A percentile compares a stretch with the other conserved stretches of the same genome.
phyloP scores from a whole-genome alignment of 2,329 filamentous ascomycete species.

The Thermomyces lanuginosus region DNA sequence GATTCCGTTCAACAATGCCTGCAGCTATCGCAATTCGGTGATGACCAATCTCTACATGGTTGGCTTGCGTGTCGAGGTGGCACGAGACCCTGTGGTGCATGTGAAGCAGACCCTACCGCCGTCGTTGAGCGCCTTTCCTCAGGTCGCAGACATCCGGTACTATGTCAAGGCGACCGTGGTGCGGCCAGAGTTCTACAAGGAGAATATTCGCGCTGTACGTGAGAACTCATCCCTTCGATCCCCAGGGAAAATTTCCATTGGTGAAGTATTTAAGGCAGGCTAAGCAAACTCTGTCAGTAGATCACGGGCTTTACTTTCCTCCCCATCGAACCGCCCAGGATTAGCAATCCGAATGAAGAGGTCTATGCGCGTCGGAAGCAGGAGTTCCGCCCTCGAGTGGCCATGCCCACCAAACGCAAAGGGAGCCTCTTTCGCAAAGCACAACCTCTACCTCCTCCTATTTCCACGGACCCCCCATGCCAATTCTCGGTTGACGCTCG shows the following conservation, averaged over 20 bases:
- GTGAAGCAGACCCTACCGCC: slow-evolving; percentile 77
- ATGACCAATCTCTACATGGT: slow-evolving; percentile 31
- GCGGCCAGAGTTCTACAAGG: slow-evolving; percentile 73
- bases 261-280: not conserved
- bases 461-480: slow-evolving; percentile 22
- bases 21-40: slow-evolving; percentile 28
- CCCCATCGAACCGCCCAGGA: slow-evolving; percentile 77
- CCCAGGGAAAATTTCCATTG: slow-evolving; percentile 1
- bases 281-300: slow-evolving; percentile 9
- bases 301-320: slow-evolving; percentile 61
- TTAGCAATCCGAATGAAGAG: slow-evolving; percentile 51
- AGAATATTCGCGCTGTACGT: slow-evolving; percentile 54
- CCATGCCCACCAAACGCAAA: slow-evolving; percentile 30
- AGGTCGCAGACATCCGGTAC: slow-evolving; percentile 79
- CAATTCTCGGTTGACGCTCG: slow-evolving; percentile 66
- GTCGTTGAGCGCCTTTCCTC: slow-evolving; percentile 70
- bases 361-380: slow-evolving; percentile 64
- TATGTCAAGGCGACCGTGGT: slow-evolving; percentile 92
- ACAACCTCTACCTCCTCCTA: slow-evolving; percentile 13
- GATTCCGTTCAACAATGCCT: slow-evolving; percentile 36
- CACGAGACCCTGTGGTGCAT: slow-evolving; percentile 39
- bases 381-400: slow-evolving; percentile 31
- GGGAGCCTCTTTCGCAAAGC: slow-evolving; percentile 41
- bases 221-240: not conserved
- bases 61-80: slow-evolving; percentile 30